Evolutionary conservation across 2,329 filamentous ascomycete species (phyloP), one percentile per base, ranked within the genome.

Genomic region (Rhexocercosporidium sp.): DNA sequence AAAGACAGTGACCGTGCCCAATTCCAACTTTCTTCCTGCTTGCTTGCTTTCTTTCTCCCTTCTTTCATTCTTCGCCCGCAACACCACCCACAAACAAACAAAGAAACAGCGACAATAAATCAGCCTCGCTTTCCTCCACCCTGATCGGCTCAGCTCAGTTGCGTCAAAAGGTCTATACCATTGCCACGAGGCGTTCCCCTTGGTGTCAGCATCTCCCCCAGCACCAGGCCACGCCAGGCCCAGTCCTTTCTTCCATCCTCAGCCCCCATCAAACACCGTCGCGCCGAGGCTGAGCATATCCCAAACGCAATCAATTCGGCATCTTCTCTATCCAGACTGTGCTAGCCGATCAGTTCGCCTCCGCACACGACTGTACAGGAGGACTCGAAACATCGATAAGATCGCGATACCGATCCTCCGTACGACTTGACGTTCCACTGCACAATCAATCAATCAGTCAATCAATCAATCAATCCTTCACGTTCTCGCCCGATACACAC

Each of bases 211-310:
- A 44, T 18, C n/a, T 47, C 8, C 3, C 12, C 20, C 44, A 47
- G 44, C n/a, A n/a, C 22, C n/a, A 7, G 20, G n/a, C 54, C 31
- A 16, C 25, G 9, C 20, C 8, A 34, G 29, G 4, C 14, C n/a
- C n/a, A 57, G 22, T 57, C 41, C 34, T 41, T n/a, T n/a, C n/a
- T n/a, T n/a, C n/a, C 34, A 22, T 54, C 11, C 29, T 56, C 53
- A 56, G 53, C 53, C 53, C 31, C 54, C 54, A 39, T 25, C 53
- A 57, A 57, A 37, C 20, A 57, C 20, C 54, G n/a, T 39, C 54
- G 54, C 54, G 54, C 54, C 54, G 54, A 57, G 54, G 54, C 54
- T 57, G 54, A 37, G 54, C 54, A 27, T 8, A 12, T 37, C 11
- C 18, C 8, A 56, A 29, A 56, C 31, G 31, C 31, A 22, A 39